A percentile compares a stretch with the other conserved stretches of the same genome.
phyloP scores from a whole-genome alignment of 2,329 filamentous ascomycete species.

The Nemania bipapillata region DNA sequence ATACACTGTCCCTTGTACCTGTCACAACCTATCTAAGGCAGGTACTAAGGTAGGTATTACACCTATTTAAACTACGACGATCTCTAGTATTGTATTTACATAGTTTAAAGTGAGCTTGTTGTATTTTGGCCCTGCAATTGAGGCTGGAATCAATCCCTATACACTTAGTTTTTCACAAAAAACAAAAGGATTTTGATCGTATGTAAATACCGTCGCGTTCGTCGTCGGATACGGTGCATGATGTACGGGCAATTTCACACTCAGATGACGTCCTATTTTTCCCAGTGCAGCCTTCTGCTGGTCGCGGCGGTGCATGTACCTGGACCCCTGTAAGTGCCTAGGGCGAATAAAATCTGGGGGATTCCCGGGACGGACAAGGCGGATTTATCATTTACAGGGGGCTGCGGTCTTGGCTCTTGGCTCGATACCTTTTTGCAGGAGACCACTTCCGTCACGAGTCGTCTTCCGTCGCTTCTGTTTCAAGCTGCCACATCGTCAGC shows the following conservation, averaged over 20 bases:
- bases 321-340: slow-evolving; percentile 8
- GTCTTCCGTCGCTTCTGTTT: slow-evolving; percentile 10
- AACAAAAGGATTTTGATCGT: too few relatives aligned
- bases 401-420: background rate
- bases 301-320: slow-evolving; percentile 17
- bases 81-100: too few relatives aligned
- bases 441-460: slow-evolving; percentile 23
- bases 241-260: too few relatives aligned
- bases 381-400: slow-evolving; percentile 28
- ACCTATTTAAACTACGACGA: too few relatives aligned
- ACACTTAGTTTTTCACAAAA: too few relatives aligned
- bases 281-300: background rate
- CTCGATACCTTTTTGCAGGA: background rate
- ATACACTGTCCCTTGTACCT: too few relatives aligned
- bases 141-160: too few relatives aligned
- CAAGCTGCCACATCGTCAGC: slow-evolving; percentile 32
- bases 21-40: too few relatives aligned
- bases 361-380: slow-evolving; percentile 10
- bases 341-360: slow-evolving; percentile 29
- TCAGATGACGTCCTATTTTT: slow-evolving; percentile 2
- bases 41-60: too few relatives aligned
- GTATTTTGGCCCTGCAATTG: too few relatives aligned
- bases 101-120: too few relatives aligned
- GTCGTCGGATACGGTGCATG: too few relatives aligned
- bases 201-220: background rate